Conservation (phyloP, 2,329 filamentous ascomycete genomes). For the Penicillium sp. region DNA sequence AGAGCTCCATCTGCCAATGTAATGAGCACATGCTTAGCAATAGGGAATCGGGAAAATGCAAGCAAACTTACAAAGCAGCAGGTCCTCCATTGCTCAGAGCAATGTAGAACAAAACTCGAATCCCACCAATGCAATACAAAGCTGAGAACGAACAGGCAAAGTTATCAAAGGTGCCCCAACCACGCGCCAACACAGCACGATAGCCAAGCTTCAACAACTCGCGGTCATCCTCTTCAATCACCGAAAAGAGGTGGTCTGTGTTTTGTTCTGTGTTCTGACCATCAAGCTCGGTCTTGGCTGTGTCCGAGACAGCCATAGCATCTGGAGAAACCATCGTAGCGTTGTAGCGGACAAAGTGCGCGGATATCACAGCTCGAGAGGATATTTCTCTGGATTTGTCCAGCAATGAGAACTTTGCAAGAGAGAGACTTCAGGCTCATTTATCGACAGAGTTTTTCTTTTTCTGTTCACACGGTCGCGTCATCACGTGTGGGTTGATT, state of each 20-base stretch:
- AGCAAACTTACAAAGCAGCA: slow-evolving; percentile 26
- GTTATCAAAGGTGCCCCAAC: slow-evolving; percentile 35
- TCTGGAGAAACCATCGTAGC: slow-evolving; percentile 13
- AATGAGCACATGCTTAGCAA: neutral
- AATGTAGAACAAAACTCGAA: slow-evolving; percentile 36
- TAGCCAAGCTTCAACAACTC: slow-evolving; percentile 34
- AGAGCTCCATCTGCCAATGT: slow-evolving; percentile 26
- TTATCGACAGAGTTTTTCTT: slow-evolving; percentile 15
- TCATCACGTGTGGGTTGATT: slow-evolving; percentile 22
- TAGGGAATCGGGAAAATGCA: no score
- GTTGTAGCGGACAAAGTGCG: neutral
- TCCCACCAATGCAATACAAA: slow-evolving; percentile 33
- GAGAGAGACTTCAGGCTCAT: neutral
- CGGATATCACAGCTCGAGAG: neutral
- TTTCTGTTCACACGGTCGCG: neutral
- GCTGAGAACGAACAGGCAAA: slow-evolving; percentile 36
- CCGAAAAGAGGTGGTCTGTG: slow-evolving; percentile 13
- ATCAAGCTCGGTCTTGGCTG: slow-evolving; percentile 18
- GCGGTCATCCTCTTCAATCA: slow-evolving; percentile 32
- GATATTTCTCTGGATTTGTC: neutral
- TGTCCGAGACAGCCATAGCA: slow-evolving; percentile 1
- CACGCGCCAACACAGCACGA: slow-evolving; percentile 30
- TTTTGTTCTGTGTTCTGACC: slow-evolving; percentile 15
- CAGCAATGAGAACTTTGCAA: neutral
- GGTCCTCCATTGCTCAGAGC: slow-evolving; percentile 33